Evolutionary conservation across 176 grass and related monocot species (phyloP), one percentile per base, ranked within the genome.

Genomic region (Calamus simplicifolius): DNA sequence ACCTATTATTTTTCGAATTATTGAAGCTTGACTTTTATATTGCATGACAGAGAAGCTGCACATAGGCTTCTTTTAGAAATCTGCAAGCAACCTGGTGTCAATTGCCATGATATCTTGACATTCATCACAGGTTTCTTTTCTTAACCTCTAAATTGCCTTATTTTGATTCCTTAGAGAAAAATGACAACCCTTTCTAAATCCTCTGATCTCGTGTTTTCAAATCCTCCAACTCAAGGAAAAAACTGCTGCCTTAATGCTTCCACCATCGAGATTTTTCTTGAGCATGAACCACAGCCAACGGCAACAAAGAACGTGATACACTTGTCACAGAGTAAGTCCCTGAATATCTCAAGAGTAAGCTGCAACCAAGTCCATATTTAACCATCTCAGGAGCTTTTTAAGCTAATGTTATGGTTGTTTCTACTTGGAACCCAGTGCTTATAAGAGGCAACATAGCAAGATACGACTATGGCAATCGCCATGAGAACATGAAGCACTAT

Each of bases 241-340:
- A 73, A 85, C 50, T 85, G 82, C 60, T 81, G 82, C 58, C 77
- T 85, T 29, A 81, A 80, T 69, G n/a, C 58, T 60, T 60, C 77
- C 16, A 54, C 63, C 16, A 48, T 69, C 12, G 67, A 73, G 49
- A 48, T 31, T 27, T 85, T 76, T 65, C 63, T 85, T 23, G 17
- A 77, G 73, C 77, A 85, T 18, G 77, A 64, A 56, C 69, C 69
- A 21, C 82, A 85, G 29, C 58, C 77, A 63, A 73, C 63, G 3
- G 75, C 82, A 13, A 6, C 75, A 12, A 85, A 29, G 72, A 77
- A 71, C 63, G 51, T 85, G 27, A 56, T 85, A 17, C 82, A 85
- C 59, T 48, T 81, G 64, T 80, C 77, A 0, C 82, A 85, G 50
- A 50, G 82, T 85, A 69, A 65, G 50, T 58, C 27, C n/a, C 2